Conservation (phyloP, 2,329 filamentous ascomycete species). For the Raffaelea ambrosiae region DNA sequence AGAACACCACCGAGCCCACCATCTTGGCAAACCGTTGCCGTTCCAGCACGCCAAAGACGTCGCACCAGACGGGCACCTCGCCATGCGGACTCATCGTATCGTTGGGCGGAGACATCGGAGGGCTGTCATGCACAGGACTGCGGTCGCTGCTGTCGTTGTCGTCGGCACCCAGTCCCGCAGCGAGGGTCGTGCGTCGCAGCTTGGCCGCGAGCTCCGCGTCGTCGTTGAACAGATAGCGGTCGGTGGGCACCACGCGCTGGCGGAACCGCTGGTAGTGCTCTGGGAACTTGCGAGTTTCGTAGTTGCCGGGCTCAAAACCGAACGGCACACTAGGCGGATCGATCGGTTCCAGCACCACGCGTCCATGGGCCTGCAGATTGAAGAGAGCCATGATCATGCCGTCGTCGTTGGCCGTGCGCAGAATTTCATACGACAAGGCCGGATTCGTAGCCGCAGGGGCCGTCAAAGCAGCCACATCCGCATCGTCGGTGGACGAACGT, state of each 20-base stretch:
- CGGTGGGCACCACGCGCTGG: slow-evolving; percentile 50
- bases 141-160: slow-evolving; percentile 24
- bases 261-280: slow-evolving; percentile 58
- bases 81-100: no score
- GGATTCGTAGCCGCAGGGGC: slow-evolving; percentile 16
- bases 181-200: neutral
- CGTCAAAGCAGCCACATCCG: neutral
- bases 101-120: no score
- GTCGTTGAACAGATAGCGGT: slow-evolving; percentile 40
- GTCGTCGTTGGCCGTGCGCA: slow-evolving; percentile 49
- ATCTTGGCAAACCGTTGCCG: slow-evolving; percentile 55
- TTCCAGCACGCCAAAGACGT: slow-evolving; percentile 55
- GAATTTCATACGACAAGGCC: slow-evolving; percentile 24
- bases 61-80: slow-evolving; percentile 63
- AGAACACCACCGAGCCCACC: slow-evolving; percentile 52
- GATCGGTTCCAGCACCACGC: slow-evolving; percentile 43
- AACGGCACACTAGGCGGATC: slow-evolving; percentile 56
- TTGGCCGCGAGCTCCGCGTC: slow-evolving; percentile 6
- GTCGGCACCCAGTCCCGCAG: neutral
- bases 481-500: neutral
- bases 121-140: no score
- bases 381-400: slow-evolving; percentile 58
- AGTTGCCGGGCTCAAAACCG: slow-evolving; percentile 63
- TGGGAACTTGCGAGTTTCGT: slow-evolving; percentile 61
- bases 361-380: slow-evolving; percentile 53